phyloP scores from a whole-genome alignment of 1,139 yeast genomes.

The Candida neerlandica region DNA sequence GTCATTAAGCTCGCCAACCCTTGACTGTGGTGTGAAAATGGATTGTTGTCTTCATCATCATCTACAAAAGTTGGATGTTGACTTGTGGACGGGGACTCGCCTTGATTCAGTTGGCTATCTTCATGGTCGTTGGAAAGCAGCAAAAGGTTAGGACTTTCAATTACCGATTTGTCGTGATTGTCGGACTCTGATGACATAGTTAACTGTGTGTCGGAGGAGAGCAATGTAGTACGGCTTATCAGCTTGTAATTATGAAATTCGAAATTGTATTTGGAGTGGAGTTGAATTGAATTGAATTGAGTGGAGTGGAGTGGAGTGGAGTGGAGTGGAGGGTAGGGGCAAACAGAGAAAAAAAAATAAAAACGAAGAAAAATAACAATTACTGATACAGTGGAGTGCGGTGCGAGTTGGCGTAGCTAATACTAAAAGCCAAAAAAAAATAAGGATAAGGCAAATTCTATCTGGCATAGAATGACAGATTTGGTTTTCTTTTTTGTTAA shows the following conservation, averaged over 20 bases:
- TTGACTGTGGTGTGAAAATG: constrained; percentile 40
- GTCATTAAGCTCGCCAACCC: constrained; percentile 32
- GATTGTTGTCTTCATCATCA: constrained; percentile 55
- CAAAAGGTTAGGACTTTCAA: constrained; percentile 1
- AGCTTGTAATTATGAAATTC: too few species aligned
- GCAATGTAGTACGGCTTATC: too few species aligned
- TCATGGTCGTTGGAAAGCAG: background rate
- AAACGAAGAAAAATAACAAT: background rate
- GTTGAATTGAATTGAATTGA: background rate
- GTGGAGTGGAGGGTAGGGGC: constrained; percentile 1
- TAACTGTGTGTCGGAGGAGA: background rate
- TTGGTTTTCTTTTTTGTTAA: too few species aligned
- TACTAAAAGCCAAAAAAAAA: too few species aligned
- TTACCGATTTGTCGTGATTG: background rate
- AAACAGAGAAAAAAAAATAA: background rate
- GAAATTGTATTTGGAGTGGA: too few species aligned
- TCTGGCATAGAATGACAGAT: too few species aligned
- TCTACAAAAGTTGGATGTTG: constrained; percentile 9
- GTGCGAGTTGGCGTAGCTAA: background rate
- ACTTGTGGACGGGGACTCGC: background rate
- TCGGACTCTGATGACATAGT: constrained; percentile 1
- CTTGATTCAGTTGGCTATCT: background rate
- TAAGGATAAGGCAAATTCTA: too few species aligned
- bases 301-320: background rate
- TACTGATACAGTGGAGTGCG: background rate